These are phyloP conservation scores for Barbarea vulgaris DNA, from an alignment of 345 rosid genomes.

Conservation along the genomic window DNA sequence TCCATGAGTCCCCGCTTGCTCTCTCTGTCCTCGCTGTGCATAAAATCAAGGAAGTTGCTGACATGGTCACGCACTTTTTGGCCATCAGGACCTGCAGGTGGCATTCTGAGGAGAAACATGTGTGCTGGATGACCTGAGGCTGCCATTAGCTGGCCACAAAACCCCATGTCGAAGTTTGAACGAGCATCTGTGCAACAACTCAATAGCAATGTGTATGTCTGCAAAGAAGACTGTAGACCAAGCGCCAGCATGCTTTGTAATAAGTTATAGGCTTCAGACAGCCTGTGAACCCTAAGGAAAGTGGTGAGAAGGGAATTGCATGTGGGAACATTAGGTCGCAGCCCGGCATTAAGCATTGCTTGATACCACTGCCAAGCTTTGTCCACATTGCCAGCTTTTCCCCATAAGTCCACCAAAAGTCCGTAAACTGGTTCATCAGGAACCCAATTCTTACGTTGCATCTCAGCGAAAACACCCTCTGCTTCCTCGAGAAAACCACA, in stretches of 20 bases:
- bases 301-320: conserved; percentile 94
- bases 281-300: conserved; percentile 69
- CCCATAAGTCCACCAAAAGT: conserved; percentile 94
- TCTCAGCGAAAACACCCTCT: conserved; percentile 78
- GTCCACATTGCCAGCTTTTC: conserved; percentile 81
- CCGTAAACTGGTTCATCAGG: conserved; percentile 97
- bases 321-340: conserved; percentile 91
- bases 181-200: conserved; percentile 89
- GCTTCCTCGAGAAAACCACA: conserved; percentile 92
- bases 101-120: conserved; percentile 73
- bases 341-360: conserved; percentile 77
- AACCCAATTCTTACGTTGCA: conserved; percentile 85
- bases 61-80: conserved; percentile 86
- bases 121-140: conserved; percentile 91
- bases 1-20: conserved; percentile 97
- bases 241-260: conserved; percentile 71
- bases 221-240: conserved; percentile 75
- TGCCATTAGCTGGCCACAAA: conserved; percentile 80
- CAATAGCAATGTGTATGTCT: conserved; percentile 86
- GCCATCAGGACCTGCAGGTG: conserved; percentile 90
- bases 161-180: conserved; percentile 71
- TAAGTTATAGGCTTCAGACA: conserved; percentile 78
- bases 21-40: conserved; percentile 98
- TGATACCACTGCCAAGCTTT: conserved; percentile 95
- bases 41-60: conserved; percentile 73